Base-by-base conservation (phyloP, 2,329 filamentous ascomycete species). In the Lasiodiplodia hormozganensis region DNA sequence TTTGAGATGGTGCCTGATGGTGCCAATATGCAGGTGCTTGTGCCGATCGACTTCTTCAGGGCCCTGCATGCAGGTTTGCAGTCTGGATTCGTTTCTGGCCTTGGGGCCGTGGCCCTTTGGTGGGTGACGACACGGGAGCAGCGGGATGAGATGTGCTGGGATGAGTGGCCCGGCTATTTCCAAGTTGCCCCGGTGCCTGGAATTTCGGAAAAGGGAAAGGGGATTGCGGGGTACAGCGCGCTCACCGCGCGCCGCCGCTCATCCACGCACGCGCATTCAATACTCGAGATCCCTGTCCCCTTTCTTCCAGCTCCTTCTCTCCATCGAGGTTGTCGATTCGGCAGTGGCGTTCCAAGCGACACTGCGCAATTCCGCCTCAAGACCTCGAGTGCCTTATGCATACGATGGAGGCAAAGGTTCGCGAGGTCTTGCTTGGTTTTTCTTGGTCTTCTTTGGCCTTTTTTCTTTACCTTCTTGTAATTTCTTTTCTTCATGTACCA, bases 221-320 rank as follows among this genome's bases (percentile, higher is more conserved):
- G 31, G n/a, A 64, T 64, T 64, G 60, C 60, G 60, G 60, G 60
- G 60, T 64, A 64, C 60, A 52, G 43, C 47, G 60, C 58, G 47
- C 60, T 47, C 60, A 49, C 60, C 40, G 60, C 43, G 23, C 60
- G 36, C 38, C 0, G 18, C 43, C 21, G 43, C 10, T 47, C 43
- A 34, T 47, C n/a, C 43, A 47, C 43, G 18, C 43, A 21, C 43
- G 43, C 60, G 23, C 60, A 62, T 36, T 14, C 60, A 62, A 51
- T 51, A 62, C 25, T 49, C 8, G 8, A 14, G 40, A 62, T 21
- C 58, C 58, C 40, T 62, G 40, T 10, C 38, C 18, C 18, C 21
- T 43, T 36, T 23, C 56, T 40, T 58, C 56, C 56, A 43, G 14
- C 58, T n/a, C 47, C 54, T 62, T 43, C 58, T 11, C 53, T 4